Percentiles rank a stretch among this genome's conserved stretches.
Conservation (phyloP, 75 land plant species). For the Picea glauca region DNA sequence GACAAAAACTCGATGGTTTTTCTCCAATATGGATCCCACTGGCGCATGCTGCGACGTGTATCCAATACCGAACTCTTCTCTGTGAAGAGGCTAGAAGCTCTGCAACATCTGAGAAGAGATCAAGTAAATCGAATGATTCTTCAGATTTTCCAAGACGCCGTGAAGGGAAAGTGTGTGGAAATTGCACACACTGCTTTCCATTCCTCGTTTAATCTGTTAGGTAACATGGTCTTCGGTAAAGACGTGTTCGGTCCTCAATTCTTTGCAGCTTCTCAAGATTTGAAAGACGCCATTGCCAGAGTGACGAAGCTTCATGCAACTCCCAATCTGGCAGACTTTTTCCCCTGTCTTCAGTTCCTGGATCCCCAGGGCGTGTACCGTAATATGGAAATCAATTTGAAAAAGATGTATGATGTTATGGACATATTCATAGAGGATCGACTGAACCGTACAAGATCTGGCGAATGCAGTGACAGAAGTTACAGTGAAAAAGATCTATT, state of each 20-base stretch:
- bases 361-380: background rate
- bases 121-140: background rate
- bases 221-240: constrained; percentile 30
- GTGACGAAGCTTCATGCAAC: background rate
- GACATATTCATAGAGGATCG: background rate
- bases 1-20: constrained; percentile 13
- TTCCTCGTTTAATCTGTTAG: constrained; percentile 29
- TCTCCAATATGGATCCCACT: constrained; percentile 38
- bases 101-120: constrained; percentile 2
- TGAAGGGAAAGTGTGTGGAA: constrained; percentile 16
- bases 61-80: constrained; percentile 42
- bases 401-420: background rate
- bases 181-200: constrained; percentile 22
- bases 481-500: too few species aligned
- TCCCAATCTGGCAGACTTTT: background rate
- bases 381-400: background rate
- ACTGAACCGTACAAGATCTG: background rate
- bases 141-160: background rate
- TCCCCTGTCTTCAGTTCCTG: background rate
- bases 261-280: background rate
- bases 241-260: constrained; percentile 22
- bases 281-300: background rate
- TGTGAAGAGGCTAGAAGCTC: constrained; percentile 23
- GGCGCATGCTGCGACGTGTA: constrained; percentile 46
- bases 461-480: too few species aligned